Evolutionary conservation across 371 early-diverging fungal species (phyloP), one percentile per base, ranked within the genome.

Genomic region (Apophysomyces trapeziformis): DNA sequence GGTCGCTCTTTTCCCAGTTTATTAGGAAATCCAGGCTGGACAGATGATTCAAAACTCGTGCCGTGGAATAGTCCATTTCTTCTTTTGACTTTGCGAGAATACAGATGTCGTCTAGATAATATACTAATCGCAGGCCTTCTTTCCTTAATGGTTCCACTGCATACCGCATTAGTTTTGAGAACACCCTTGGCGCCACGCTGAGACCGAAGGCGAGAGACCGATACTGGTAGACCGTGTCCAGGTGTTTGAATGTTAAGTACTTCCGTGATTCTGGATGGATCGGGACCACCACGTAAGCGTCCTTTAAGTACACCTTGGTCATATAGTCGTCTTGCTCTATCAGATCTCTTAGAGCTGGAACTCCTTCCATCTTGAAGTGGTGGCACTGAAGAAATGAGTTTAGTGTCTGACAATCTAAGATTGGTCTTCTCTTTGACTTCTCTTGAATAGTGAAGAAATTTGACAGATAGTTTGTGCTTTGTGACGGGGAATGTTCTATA

Each of bases 51-150:
- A 12, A 14, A 7, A 60, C 7, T 1, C 7, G 2, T 18, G 2
- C 7, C 1, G 50, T 18, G 2, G n/a, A 4, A 0, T 41, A 39
- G 3, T 43, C 38, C 41, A 56, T 37, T 38, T 50, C 54, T 41
- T 58, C 54, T 16, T 41, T 13, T 41, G 64, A 35, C 1, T 38
- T 37, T 38, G 7, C 64, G 44, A 68, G 41, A 6, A 68, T 38
- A 37, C 68, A 68, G 26, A 68, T 56, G 38, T 68, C 68, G 68
- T 68, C 68, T 18, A 68, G 64, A 45, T 68, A 68, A 57, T 43
- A 63, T 13, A 60, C 63, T 21, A 60, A 38, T 3, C 59, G 64
- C 8, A 58, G 38, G 11, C 68, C 63, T 37, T 35, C 9, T 60
- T 38, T 4, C 1, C 68, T 7, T 41, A 68, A 50, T 26, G 63